A percentile compares a stretch with the other conserved stretches of the same genome.
Conservation (phyloP, 164 flowering plant genomes). For the Vitis cinerea region DNA sequence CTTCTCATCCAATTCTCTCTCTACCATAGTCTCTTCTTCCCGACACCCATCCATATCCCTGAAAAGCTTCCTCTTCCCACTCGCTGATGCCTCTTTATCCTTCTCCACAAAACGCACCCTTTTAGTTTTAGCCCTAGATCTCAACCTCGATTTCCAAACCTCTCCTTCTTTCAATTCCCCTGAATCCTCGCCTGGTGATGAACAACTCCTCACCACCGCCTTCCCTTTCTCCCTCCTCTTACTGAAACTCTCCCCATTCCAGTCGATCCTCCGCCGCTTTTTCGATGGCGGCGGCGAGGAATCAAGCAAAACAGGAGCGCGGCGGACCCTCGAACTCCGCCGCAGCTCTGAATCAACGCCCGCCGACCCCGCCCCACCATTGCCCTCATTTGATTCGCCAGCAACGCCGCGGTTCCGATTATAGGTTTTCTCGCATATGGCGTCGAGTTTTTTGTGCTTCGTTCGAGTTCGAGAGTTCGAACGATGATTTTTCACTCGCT, state of each 20-base stretch:
- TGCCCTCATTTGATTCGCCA: slow-evolving; percentile 24
- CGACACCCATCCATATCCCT: slow-evolving; percentile 29
- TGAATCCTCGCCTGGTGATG: slow-evolving; percentile 16
- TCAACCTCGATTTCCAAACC: slow-evolving; percentile 67
- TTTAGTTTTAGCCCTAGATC: slow-evolving; percentile 49
- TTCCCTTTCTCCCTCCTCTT: slow-evolving; percentile 19
- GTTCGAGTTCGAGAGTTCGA: slow-evolving; percentile 42
- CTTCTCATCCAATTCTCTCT: slow-evolving; percentile 17
- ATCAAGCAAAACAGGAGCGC: slow-evolving; percentile 61
- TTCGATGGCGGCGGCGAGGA: slow-evolving; percentile 60
- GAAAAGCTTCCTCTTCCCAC: slow-evolving; percentile 60
- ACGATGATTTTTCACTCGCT: slow-evolving; percentile 21
- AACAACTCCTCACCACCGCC: slow-evolving; percentile 14
- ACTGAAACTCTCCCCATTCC: slow-evolving; percentile 12
- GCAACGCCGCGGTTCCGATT: slow-evolving; percentile 32
- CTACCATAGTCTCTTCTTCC: slow-evolving; percentile 21
- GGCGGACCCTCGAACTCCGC: slow-evolving; percentile 72
- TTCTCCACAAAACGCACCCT: slow-evolving; percentile 15
- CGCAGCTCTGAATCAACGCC: slow-evolving; percentile 45
- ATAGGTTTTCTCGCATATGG: slow-evolving; percentile 63
- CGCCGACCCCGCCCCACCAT: slow-evolving; percentile 17
- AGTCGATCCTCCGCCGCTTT: slow-evolving; percentile 37
- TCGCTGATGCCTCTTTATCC: slow-evolving; percentile 22
- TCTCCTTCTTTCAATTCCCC: slow-evolving; percentile 30
- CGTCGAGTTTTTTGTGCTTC: slow-evolving; percentile 81